Base-by-base conservation (phyloP, 768 basidiomycete genomes). In the Lyophyllum atratum region DNA sequence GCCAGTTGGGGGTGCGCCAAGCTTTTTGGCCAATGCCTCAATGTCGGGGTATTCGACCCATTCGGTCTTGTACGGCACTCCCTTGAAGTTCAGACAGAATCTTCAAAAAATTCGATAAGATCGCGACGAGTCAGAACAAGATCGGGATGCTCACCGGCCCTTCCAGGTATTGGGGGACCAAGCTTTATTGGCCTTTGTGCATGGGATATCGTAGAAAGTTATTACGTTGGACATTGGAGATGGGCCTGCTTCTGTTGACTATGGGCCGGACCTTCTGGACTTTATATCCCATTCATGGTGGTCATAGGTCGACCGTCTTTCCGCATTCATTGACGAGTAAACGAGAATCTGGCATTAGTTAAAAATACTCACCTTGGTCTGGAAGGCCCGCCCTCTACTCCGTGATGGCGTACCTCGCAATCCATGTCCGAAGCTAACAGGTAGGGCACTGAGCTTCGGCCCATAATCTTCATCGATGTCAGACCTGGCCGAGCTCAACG, bases 81-180 rank as follows among this genome's bases (percentile, higher is more conserved):
- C 70, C 56, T 67, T 68, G 58, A 58, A 65, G 54, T 68, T 70
- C n/a, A 68, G 59, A 28, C 56, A 57, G 33, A 58, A 66, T 25
- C 68, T 69, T n/a, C 19, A 17, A 34, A 19, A 25, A 37, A 5
- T 15, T 26, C 24, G 19, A 33, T 22, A 26, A 31, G 29, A 31
- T n/a, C 45, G 9, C n/a, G 25, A 51, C 2, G 26, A 33, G 26
- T 29, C 14, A 19, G 15, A 21, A 21, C 29, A 17, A 10, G 17
- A 43, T 44, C 26, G 34, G 37, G n/a, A 21, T 11, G 26, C 69
- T 49, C 40, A 76, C 81, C 81, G 63, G 12, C 68, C 66, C 63
- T 78, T 80, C 76, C 75, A 79, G 31, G 77, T 75, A 56, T 79
- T 81, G 9, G 77, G 76, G 6, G 77, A 78, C 74, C 76, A 81